Percentiles rank a stretch among this genome's conserved stretches.
These are phyloP conservation scores for Aspergillus floridensis DNA, from an alignment of 2,329 filamentous ascomycete species.

Conservation along the genomic window DNA sequence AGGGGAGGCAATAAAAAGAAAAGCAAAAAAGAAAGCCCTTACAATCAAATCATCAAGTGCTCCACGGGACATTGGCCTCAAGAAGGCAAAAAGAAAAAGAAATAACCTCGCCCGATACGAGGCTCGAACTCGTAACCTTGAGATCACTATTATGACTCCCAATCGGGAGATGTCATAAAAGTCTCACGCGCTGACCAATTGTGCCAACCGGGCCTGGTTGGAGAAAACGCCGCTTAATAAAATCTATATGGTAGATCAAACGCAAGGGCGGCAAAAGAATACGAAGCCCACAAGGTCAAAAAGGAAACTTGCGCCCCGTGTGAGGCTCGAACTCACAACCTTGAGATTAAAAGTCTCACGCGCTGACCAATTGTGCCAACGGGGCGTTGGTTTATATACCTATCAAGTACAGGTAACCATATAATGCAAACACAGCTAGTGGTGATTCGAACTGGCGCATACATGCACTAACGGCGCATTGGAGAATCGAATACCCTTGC, in stretches of 20 bases:
- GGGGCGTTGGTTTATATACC: neutral
- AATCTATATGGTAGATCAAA: rapidly evolving
- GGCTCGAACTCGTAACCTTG: neutral
- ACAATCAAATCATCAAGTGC: too few species aligned
- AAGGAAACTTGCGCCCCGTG: neutral
- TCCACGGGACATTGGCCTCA: too few species aligned
- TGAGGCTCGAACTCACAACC: neutral
- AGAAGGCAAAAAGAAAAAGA: too few species aligned
- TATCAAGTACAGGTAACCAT: rapidly evolving
- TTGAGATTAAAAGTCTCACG: neutral
- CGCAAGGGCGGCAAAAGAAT: too few species aligned
- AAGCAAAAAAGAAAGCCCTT: too few species aligned
- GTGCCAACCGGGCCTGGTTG: neutral
- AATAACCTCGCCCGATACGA: neutral
- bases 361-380: neutral
- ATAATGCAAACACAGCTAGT: too few species aligned
- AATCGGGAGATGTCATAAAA: neutral
- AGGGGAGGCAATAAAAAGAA: too few species aligned
- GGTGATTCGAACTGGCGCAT: too few species aligned
- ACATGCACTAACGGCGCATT: too few species aligned
- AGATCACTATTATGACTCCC: neutral
- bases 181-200: neutral
- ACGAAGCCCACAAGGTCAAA: neutral
- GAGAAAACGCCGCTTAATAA: neutral
- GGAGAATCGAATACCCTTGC: too few species aligned